Evolutionary conservation across 148 eudicot species (phyloP), one percentile per base, ranked within the genome.

Genomic region (Vaccinium macrocarpon): DNA sequence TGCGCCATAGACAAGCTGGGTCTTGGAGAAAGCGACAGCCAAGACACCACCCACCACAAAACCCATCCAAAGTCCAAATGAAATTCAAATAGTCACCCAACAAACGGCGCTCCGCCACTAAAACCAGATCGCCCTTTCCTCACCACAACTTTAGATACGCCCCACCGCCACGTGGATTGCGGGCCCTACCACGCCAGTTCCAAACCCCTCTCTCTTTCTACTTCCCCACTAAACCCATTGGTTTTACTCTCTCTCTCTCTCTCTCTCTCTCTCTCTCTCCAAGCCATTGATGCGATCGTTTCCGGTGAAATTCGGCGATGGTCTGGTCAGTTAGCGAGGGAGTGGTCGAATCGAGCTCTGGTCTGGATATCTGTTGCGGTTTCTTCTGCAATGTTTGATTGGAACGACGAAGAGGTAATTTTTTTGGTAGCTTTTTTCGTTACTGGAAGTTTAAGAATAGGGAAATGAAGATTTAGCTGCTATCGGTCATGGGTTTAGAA

Each of bases 401-500:
- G 97, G 97, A 87, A 94, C 88, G 97, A 94, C 88, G 89, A 94
- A 85, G 95, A 94, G 94, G 97, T 92, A 78, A 57, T 14, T 15
- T 59, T 38, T 38, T 38, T 27, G 9, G 48, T 42, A 42, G 79
- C 12, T 21, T 21, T 73, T 73, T 70, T 46, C 21, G 19, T 42
- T 83, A 48, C 21, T 53, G 29, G 48, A 62, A 62, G 29, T 62
- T 21, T 62, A 8, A 29, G 25, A 18, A 14, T 81, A 9, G 56
- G 32, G 9, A 27, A 66, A 6, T 8, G 23, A 53, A 27, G 2
- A 27, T 78, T 27, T 78, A 23, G 19, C 4, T 48, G 7, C 27
- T 23, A 10, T 48, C 11, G 21, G 9, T 62, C 13, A 2, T 50
- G 32, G 14, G 13, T 18, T 19, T 57, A 32, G 50, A 32, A 56